phyloP scores from a whole-genome alignment of 2,329 filamentous ascomycete species.

The Stromatinia cepivora region DNA sequence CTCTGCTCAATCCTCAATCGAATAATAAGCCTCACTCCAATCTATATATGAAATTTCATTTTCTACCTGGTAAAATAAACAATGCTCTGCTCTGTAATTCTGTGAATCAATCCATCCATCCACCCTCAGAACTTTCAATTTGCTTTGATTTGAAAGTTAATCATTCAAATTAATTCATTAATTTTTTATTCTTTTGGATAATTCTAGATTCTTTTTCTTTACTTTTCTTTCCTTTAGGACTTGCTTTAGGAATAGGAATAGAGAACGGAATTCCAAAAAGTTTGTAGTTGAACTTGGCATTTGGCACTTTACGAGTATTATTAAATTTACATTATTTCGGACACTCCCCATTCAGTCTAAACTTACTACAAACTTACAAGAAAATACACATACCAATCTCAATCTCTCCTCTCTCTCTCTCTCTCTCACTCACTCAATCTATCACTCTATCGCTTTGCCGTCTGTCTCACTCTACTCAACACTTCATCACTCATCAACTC shows the following conservation, averaged over 20 bases:
- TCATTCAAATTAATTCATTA: not conserved
- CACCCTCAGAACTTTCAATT: not conserved
- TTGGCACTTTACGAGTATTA: too few species aligned
- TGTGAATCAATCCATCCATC: too few species aligned
- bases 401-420: not conserved
- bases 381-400: not conserved
- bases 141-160: not conserved
- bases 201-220: too few species aligned
- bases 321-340: not conserved
- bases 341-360: not conserved
- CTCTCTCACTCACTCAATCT: not conserved
- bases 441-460: not conserved
- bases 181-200: too few species aligned
- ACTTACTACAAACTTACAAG: not conserved
- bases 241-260: too few species aligned
- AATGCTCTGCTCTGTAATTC: not conserved
- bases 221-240: too few species aligned
- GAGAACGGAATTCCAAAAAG: too few species aligned
- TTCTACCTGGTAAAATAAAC: not conserved
- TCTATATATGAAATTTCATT: not conserved
- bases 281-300: too few species aligned
- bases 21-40: conserved; percentile 1
- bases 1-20: too few species aligned
- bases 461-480: too few species aligned
- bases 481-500: too few species aligned